Evolutionary conservation across 305 asterid genomes (phyloP).

Genomic region (Solanum aculeatissimum): DNA sequence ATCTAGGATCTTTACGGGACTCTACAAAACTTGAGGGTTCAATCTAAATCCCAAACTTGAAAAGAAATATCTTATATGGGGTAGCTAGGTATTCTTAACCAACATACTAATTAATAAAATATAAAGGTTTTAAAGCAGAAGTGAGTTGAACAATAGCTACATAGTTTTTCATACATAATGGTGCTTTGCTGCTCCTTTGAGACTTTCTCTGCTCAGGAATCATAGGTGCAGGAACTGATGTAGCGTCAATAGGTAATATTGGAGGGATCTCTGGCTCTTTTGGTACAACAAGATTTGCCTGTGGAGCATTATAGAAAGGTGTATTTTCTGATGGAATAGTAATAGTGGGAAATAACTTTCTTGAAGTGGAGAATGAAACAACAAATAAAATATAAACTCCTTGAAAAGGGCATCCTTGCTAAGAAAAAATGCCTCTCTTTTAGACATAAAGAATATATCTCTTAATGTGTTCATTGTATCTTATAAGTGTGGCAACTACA

Average conservation of each 20-base stretch:
- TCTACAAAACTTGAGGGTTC: not conserved
- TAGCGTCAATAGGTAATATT: no score
- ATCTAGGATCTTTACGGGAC: not conserved
- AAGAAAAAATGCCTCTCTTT: not conserved
- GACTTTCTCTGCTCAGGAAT: not conserved
- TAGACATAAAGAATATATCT: not conserved
- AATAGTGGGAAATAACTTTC: not conserved
- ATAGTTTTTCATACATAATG: not conserved
- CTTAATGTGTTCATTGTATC: not conserved
- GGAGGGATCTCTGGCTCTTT: no score
- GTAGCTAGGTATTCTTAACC: not conserved
- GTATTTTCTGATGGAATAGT: not conserved
- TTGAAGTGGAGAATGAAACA: not conserved
- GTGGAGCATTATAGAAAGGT: no score
- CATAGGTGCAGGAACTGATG: no score
- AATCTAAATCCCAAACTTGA: not conserved
- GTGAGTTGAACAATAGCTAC: not conserved
- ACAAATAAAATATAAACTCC: not conserved
- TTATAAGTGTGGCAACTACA: not conserved
- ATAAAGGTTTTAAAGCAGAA: no score
- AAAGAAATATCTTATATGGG: not conserved
- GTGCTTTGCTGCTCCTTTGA: not conserved
- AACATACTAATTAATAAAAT: no score
- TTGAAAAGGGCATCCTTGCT: not conserved
- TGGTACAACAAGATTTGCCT: no score